Percentiles rank a stretch among this genome's conserved stretches.
phyloP scores from a whole-genome alignment of 2,329 filamentous ascomycete species.

The Botryotinia globosa region DNA sequence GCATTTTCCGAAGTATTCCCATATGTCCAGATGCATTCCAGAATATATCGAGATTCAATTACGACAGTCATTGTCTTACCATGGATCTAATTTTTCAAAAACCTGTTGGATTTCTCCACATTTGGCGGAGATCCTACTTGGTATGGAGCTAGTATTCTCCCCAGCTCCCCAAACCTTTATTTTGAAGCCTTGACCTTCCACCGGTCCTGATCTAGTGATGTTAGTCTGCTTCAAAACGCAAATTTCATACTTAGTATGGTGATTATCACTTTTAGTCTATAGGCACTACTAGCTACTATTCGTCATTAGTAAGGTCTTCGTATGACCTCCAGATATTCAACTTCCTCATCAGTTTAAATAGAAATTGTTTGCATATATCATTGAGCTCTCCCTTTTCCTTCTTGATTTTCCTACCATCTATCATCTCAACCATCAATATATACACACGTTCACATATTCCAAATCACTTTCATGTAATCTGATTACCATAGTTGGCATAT shows the following conservation, averaged over 20 bases:
- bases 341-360: not conserved
- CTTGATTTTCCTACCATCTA: not conserved
- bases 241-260: not conserved
- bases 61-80: not conserved
- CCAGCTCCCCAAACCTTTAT: not conserved
- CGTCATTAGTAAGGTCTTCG: not conserved
- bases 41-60: not conserved
- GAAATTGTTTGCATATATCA: not conserved
- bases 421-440: not conserved
- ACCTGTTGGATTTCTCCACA: not conserved
- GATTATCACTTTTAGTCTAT: not conserved
- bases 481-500: not conserved
- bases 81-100: not conserved
- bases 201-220: not conserved
- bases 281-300: not conserved
- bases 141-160: not conserved
- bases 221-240: no score
- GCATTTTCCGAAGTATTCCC: conserved; percentile 1
- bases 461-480: not conserved
- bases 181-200: not conserved
- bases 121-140: not conserved
- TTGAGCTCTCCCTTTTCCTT: not conserved
- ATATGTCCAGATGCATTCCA: not conserved
- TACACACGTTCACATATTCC: not conserved
- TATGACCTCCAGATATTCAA: not conserved